phyloP scores from a whole-genome alignment of 345 rosid genomes.

The Acer yangbiense region DNA sequence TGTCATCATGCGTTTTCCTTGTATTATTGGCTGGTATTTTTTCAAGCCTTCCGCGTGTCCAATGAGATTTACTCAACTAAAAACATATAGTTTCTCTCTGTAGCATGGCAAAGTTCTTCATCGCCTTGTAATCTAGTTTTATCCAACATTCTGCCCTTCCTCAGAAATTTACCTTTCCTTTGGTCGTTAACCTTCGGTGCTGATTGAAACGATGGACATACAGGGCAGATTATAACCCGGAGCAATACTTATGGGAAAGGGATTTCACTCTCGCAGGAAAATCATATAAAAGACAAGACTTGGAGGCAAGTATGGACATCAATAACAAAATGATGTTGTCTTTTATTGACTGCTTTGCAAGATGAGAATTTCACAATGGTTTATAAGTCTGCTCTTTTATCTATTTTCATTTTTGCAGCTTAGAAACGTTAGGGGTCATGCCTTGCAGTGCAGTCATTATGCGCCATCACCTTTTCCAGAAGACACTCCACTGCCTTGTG shows the following conservation, averaged over 20 bases:
- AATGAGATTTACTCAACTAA: background rate
- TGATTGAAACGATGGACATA: slow-evolving; percentile 15
- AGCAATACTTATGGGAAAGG: slow-evolving; percentile 85
- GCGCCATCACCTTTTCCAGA: slow-evolving; percentile 61
- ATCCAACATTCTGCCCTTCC: background rate
- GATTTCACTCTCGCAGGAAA: slow-evolving; percentile 83
- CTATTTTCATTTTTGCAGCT: slow-evolving; percentile 54
- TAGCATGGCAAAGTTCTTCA: background rate
- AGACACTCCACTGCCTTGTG: slow-evolving; percentile 88
- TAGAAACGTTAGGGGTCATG: slow-evolving; percentile 77
- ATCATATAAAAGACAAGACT: slow-evolving; percentile 80
- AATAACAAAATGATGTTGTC: background rate
- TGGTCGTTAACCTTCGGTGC: background rate
- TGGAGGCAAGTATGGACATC: slow-evolving; percentile 87
- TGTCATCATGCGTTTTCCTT: background rate
- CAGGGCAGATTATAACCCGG: slow-evolving; percentile 95
- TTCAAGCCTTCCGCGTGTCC: slow-evolving; percentile 1
- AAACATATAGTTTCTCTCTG: background rate
- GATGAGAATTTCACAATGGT: background rate
- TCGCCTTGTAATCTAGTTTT: background rate
- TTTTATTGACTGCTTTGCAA: background rate
- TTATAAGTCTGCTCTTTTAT: slow-evolving; percentile 20
- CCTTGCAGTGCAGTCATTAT: slow-evolving; percentile 88
- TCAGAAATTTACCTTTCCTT: background rate
- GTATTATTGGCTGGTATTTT: too few relatives aligned